A percentile compares a stretch with the other conserved stretches of the same genome.
Evolutionary conservation across 2,329 filamentous ascomycete species (phyloP).

Genomic region (Aspergillus sp.): DNA sequence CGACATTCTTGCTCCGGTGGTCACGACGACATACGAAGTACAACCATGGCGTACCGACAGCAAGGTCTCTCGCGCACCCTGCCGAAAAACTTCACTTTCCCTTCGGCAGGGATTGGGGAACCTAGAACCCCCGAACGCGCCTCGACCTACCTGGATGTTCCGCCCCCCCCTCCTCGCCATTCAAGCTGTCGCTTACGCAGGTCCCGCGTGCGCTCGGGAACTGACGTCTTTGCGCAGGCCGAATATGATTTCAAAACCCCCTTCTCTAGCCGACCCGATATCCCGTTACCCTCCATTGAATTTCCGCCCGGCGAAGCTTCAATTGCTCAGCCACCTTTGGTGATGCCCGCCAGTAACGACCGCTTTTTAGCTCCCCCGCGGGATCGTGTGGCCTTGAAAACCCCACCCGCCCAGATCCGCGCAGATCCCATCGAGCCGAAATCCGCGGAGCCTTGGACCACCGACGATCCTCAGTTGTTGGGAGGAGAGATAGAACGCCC

Average conservation of each 20-base stretch:
- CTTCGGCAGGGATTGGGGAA: slow-evolving; percentile 32
- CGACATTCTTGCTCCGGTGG: not conserved
- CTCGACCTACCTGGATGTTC: slow-evolving; percentile 38
- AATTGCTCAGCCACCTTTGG: slow-evolving; percentile 22
- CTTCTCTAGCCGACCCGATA: slow-evolving; percentile 34
- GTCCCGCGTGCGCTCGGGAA: slow-evolving; percentile 39
- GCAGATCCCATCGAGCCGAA: slow-evolving; percentile 32
- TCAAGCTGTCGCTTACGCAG: slow-evolving; percentile 43
- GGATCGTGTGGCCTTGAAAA: slow-evolving; percentile 40
- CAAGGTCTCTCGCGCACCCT: slow-evolving; percentile 45
- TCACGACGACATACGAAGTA: slow-evolving; percentile 5
- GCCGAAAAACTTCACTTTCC: slow-evolving; percentile 48
- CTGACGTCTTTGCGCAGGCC: slow-evolving; percentile 34
- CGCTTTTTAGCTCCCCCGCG: slow-evolving; percentile 41
- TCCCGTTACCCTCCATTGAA: slow-evolving; percentile 46
- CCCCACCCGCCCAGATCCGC: slow-evolving; percentile 47
- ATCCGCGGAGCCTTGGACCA: slow-evolving; percentile 31
- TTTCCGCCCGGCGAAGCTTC: slow-evolving; percentile 31
- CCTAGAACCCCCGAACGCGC: slow-evolving; percentile 46
- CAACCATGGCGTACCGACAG: slow-evolving; percentile 40
- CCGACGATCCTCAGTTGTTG: slow-evolving; percentile 30
- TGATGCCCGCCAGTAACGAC: slow-evolving; percentile 30
- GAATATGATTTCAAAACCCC: slow-evolving; percentile 36
- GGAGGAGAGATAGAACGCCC: slow-evolving; percentile 54
- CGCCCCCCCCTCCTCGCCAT: slow-evolving; percentile 47